Percentiles rank a stretch among this genome's conserved stretches.
Conservation (phyloP, 2,329 filamentous ascomycete species). For the Dothiorella sarmentorum region DNA sequence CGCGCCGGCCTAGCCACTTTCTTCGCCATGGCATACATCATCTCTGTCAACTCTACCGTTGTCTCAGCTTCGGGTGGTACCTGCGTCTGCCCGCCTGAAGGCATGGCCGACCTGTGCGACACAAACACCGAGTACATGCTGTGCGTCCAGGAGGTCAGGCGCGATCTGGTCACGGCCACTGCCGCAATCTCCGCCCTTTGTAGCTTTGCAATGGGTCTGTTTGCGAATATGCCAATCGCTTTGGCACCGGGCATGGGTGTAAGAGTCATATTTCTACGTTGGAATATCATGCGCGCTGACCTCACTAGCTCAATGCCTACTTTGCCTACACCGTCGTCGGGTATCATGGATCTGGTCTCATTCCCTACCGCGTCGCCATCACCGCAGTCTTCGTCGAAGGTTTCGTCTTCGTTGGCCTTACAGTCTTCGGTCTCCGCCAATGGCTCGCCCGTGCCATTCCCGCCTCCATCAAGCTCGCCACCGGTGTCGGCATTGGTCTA, state of each 20-base stretch:
- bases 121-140: constrained; percentile 58
- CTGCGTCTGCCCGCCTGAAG: constrained; percentile 62
- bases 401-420: constrained; percentile 77
- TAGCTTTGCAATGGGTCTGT: constrained; percentile 78
- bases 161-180: constrained; percentile 79
- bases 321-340: constrained; percentile 82
- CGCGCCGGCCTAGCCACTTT: constrained; percentile 74
- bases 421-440: constrained; percentile 68
- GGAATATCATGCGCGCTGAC: constrained; percentile 6
- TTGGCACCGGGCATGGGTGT: constrained; percentile 70
- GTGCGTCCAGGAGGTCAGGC: constrained; percentile 62
- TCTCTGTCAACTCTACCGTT: constrained; percentile 66
- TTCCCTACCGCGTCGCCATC: constrained; percentile 72
- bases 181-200: constrained; percentile 76
- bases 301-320: constrained; percentile 68
- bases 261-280: neutral
- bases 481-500: constrained; percentile 79
- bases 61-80: constrained; percentile 70
- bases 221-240: constrained; percentile 76
- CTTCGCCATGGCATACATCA: constrained; percentile 56
- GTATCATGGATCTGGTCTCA: constrained; percentile 66
- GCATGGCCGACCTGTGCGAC: constrained; percentile 51
- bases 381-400: constrained; percentile 89
- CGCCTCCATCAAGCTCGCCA: constrained; percentile 80
- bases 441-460: constrained; percentile 79